Evolutionary conservation across 306 rosid species (phyloP).

Genomic region (Malus asiatica): DNA sequence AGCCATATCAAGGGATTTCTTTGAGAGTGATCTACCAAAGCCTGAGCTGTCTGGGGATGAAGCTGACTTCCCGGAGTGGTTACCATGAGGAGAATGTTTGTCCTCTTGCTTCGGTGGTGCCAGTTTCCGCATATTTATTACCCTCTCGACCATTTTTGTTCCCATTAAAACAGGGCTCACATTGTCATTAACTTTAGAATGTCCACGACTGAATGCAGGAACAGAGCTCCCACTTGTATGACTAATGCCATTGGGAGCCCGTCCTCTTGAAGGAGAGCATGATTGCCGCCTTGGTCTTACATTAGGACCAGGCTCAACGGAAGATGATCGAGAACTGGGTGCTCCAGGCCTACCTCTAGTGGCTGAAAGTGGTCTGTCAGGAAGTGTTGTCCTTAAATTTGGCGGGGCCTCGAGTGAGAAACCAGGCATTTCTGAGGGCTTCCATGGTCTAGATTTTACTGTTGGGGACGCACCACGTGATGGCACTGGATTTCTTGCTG

Average conservation of each 20-base stretch:
- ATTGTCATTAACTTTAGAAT: constrained; percentile 62
- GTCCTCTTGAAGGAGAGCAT: constrained; percentile 95
- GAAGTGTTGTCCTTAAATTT: constrained; percentile 78
- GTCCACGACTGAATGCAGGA: constrained; percentile 73
- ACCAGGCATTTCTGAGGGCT: constrained; percentile 93
- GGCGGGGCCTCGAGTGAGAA: constrained; percentile 91
- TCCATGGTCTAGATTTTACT: constrained; percentile 84
- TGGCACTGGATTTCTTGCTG: constrained; percentile 53
- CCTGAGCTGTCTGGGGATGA: constrained; percentile 88
- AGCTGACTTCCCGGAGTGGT: constrained; percentile 69
- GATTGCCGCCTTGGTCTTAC: constrained; percentile 85
- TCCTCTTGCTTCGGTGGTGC: constrained; percentile 84
- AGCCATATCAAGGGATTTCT: constrained; percentile 97
- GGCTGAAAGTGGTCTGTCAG: constrained; percentile 81
- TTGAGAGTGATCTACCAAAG: constrained; percentile 90
- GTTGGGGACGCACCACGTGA: constrained; percentile 90
- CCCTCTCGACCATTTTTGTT: constrained; percentile 90
- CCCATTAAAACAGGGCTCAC: constrained; percentile 82
- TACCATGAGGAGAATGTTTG: constrained; percentile 67
- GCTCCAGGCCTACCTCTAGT: constrained; percentile 96
- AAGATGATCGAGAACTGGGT: constrained; percentile 79
- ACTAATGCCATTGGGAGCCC: constrained; percentile 51
- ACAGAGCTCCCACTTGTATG: constrained; percentile 78
- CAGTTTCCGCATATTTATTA: constrained; percentile 82
- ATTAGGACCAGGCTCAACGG: constrained; percentile 66